Evolutionary conservation across 1,284 basidiomycete genomes (phyloP).

Genomic region (Puccinia novopanici): DNA sequence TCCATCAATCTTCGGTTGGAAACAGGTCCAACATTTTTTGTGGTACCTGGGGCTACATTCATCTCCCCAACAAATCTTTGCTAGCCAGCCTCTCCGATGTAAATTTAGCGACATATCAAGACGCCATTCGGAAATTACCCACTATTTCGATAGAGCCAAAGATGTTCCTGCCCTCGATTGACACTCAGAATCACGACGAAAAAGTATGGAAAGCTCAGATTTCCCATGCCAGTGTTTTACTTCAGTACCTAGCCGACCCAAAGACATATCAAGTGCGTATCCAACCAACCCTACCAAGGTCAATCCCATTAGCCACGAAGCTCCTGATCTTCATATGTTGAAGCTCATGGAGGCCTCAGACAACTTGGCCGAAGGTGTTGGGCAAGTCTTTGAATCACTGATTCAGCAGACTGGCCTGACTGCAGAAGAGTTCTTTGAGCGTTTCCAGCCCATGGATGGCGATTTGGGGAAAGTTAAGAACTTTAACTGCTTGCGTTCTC

Average conservation of each 20-base stretch:
- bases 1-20: no score
- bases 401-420: no score
- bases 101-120: background rate
- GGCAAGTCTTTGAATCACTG: no score
- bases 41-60: no score
- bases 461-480: constrained; percentile 13
- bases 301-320: background rate
- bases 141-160: no score
- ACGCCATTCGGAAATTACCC: background rate
- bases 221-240: background rate
- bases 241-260: background rate
- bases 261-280: background rate
- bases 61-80: background rate
- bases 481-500: constrained; percentile 2
- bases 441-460: no score
- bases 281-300: background rate
- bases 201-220: constrained; percentile 18
- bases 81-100: background rate
- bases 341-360: no score
- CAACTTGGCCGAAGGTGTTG: no score
- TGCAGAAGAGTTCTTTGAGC: no score
- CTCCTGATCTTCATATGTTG: background rate
- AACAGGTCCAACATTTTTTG: no score
- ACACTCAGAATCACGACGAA: background rate
- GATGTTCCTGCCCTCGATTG: constrained; percentile 9